Evolutionary conservation across 2,329 filamentous ascomycete species (phyloP), one percentile per base, ranked within the genome.

Genomic region (Sarocladiaceae sp.): DNA sequence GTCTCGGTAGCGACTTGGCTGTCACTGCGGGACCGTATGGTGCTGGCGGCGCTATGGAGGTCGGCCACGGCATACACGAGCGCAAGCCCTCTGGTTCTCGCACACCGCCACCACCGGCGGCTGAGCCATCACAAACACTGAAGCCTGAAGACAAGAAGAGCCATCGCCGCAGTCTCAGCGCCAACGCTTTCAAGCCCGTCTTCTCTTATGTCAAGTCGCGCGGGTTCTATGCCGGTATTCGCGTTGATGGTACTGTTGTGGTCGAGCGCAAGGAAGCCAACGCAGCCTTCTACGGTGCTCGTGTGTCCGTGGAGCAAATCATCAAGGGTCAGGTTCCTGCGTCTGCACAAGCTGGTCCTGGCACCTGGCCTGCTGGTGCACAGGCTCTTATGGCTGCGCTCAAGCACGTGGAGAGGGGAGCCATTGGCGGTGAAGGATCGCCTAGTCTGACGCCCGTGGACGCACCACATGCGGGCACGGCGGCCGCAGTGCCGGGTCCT

Each of bases 211-310:
- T 96, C 70, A 96, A 96, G 72, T 92, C 87, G 46, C 82, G 90
- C 50, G 92, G 92, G 4, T 84, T 96, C 59, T 96, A 95, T 62
- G 91, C 89, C 1, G 90, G 90, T 26, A 80, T 96, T 1, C 88
- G 92, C 61, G 79, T 96, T 29, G 91, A 96, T 62, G 92, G 92
- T 23, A 96, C 90, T 0, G 81, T 96, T 11, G 78, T 96, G 47
- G 88, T 93, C 23, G 89, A 95, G 68, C 82, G 91, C 49, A 86
- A 82, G n/a, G 89, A 93, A 53, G 92, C 93, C 63, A 97, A 97
- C 62, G 86, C 90, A 50, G 80, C 82, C 5, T 96, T 96, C 63
- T 96, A 95, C 66, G 86, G 87, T 20, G 76, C 87, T n/a, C 58
- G 63, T 4, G 62, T 80, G 22, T 59, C 70, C 0, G 76, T 74